Evolutionary conservation across 2,329 filamentous ascomycete species (phyloP).

Genomic region (Aspergillus sp.): DNA sequence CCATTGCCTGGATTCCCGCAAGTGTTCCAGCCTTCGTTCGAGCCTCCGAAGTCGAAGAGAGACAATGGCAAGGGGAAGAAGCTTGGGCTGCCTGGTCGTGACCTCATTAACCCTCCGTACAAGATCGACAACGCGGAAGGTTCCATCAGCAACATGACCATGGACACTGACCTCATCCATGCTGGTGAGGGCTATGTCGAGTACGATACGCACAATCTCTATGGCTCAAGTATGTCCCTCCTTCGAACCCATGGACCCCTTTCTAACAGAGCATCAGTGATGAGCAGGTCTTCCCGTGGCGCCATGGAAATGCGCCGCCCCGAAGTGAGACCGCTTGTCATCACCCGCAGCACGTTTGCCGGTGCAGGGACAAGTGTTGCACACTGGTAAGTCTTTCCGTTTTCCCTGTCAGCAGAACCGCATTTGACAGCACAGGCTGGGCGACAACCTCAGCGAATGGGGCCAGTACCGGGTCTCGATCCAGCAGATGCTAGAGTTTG

Average conservation of each 20-base stretch:
- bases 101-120: slow-evolving; percentile 58
- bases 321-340: slow-evolving; percentile 55
- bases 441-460: slow-evolving; percentile 53
- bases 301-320: slow-evolving; percentile 61
- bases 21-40: slow-evolving; percentile 60
- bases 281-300: slow-evolving; percentile 55
- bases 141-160: slow-evolving; percentile 45
- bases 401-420: slow-evolving; percentile 15
- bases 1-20: slow-evolving; percentile 59
- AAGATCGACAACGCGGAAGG: slow-evolving; percentile 55
- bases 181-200: slow-evolving; percentile 53
- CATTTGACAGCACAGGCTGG: slow-evolving; percentile 35
- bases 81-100: slow-evolving; percentile 52
- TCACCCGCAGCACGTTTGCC: slow-evolving; percentile 67
- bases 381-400: slow-evolving; percentile 42
- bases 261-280: slow-evolving; percentile 41
- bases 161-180: slow-evolving; percentile 59
- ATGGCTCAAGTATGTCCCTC: slow-evolving; percentile 46
- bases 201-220: slow-evolving; percentile 71
- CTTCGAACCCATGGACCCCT: background rate
- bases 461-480: slow-evolving; percentile 51
- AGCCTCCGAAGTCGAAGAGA: slow-evolving; percentile 38
- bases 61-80: slow-evolving; percentile 24
- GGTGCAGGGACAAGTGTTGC: slow-evolving; percentile 55
- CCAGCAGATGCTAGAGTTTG: slow-evolving; percentile 50